A percentile compares a stretch with the other conserved stretches of the same genome.
Evolutionary conservation across 1,139 yeast genomes (phyloP).

Genomic region (Taphrina betulina): DNA sequence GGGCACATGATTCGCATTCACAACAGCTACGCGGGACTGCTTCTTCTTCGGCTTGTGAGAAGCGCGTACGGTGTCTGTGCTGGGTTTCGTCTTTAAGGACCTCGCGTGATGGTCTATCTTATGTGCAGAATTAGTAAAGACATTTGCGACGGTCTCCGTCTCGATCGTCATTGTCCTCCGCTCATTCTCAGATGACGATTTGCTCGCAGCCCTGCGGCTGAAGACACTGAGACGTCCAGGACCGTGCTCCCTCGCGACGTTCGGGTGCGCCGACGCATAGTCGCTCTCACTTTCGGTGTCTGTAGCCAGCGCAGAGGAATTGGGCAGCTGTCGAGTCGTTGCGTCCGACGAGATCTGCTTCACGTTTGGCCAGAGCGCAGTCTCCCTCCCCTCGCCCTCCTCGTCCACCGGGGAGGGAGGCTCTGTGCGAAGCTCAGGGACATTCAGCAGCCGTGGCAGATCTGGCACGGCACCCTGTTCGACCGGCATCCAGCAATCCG

Average conservation of each 20-base stretch:
- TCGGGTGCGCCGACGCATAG: constrained; percentile 1
- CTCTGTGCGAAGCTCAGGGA: constrained; percentile 19
- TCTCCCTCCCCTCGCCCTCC: not conserved
- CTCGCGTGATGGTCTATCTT: constrained; percentile 26
- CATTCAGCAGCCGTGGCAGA: too few species aligned
- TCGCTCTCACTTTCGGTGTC: constrained; percentile 19
- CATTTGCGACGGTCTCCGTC: constrained; percentile 29
- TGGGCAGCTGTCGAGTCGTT: constrained; percentile 6
- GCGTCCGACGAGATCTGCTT: constrained; percentile 5
- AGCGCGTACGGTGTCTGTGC: constrained; percentile 25
- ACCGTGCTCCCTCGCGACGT: not conserved
- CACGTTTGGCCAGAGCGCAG: constrained; percentile 1
- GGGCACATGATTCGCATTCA: constrained; percentile 19
- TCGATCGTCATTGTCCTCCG: constrained; percentile 29
- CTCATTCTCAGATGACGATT: constrained; percentile 13
- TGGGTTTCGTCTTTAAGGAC: constrained; percentile 10
- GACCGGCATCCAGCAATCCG: too few species aligned
- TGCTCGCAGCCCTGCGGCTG: constrained; percentile 27
- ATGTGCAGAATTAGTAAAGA: not conserved
- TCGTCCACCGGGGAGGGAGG: constrained; percentile 24
- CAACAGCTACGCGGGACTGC: constrained; percentile 17
- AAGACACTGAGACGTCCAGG: constrained; percentile 29
- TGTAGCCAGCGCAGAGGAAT: constrained; percentile 8
- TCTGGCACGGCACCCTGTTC: too few species aligned
- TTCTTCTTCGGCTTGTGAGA: constrained; percentile 28